Evolutionary conservation across 2,329 filamentous ascomycete species (phyloP).

Genomic region (Ambrosiella beaveri): DNA sequence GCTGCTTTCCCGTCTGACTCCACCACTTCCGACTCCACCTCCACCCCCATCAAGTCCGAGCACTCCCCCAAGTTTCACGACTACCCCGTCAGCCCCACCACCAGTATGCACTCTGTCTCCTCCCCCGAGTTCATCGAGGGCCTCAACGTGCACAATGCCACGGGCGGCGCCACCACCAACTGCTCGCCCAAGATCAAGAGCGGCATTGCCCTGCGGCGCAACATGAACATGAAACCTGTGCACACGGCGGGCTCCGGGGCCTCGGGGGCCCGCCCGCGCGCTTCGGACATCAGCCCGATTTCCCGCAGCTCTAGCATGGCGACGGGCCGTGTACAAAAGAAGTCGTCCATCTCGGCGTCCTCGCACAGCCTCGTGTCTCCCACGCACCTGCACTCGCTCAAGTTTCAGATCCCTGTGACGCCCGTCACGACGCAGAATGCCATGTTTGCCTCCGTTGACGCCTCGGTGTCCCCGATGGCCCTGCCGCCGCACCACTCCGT

Average conservation of each 20-base stretch:
- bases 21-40: background rate
- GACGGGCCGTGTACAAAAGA: slow-evolving; percentile 1
- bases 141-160: background rate
- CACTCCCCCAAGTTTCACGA: background rate
- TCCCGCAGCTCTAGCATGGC: background rate
- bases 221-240: slow-evolving; percentile 1
- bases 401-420: background rate
- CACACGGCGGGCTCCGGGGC: background rate
- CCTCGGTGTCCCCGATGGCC: background rate
- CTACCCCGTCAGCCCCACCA: background rate
- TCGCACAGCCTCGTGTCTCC: background rate
- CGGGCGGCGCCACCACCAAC: background rate
- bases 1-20: slow-evolving; percentile 17
- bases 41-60: background rate
- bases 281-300: background rate
- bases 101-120: background rate
- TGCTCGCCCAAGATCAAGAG: background rate
- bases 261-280: background rate
- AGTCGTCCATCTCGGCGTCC: background rate
- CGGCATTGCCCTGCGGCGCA: background rate
- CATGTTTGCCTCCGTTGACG: background rate
- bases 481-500: background rate
- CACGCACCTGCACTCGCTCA: background rate
- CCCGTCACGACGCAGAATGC: background rate
- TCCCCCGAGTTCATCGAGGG: background rate